These are phyloP conservation scores for Hyparrhenia diplandra DNA, from an alignment of 176 grass and related monocot genomes.

Conservation along the genomic window DNA sequence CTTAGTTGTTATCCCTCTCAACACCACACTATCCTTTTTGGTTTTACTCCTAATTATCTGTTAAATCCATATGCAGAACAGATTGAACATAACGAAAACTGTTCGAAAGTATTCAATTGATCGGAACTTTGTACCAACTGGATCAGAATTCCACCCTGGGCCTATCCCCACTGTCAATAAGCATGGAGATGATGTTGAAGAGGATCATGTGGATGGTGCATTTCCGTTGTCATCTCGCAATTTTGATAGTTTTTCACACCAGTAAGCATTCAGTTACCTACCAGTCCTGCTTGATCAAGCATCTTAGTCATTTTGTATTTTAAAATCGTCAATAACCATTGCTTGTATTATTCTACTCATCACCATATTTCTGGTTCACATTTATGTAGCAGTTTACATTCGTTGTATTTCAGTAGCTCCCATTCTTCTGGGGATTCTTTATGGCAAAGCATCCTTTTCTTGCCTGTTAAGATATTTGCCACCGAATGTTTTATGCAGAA, in stretches of 20 bases:
- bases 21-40: neutral
- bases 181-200: constrained; percentile 82
- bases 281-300: neutral
- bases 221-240: constrained; percentile 56
- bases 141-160: constrained; percentile 90
- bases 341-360: neutral
- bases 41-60: constrained; percentile 26
- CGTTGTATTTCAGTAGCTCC: neutral
- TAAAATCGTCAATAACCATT: neutral
- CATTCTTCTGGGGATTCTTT: neutral
- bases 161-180: constrained; percentile 81
- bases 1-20: neutral
- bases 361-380: neutral
- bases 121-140: constrained; percentile 79
- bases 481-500: neutral
- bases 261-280: constrained; percentile 58
- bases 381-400: constrained; percentile 20
- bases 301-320: constrained; percentile 16
- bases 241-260: constrained; percentile 84
- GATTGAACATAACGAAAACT: constrained; percentile 98
- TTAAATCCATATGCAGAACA: constrained; percentile 76
- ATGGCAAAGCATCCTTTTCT: constrained; percentile 16
- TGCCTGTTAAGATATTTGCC: neutral
- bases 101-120: constrained; percentile 94
- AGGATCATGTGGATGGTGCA: constrained; percentile 69